A percentile compares a stretch with the other conserved stretches of the same genome.
Conservation (phyloP, 768 basidiomycete species). For the Chalciporus pseudorubinellus region DNA sequence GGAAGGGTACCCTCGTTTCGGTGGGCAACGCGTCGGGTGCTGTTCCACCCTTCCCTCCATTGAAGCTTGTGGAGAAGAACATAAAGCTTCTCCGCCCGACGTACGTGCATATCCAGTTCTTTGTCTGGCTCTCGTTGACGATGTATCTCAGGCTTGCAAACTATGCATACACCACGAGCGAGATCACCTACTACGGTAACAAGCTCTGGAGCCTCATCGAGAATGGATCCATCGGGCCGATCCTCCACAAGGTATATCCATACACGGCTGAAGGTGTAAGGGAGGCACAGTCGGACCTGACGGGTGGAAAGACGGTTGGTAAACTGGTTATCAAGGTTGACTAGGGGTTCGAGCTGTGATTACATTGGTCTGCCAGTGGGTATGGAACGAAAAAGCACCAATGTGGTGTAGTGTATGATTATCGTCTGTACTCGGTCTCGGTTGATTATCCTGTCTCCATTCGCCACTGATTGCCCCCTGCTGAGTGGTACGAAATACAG, state of each 20-base stretch:
- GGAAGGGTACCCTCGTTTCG: slow-evolving; percentile 88
- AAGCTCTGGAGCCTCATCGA: slow-evolving; percentile 63
- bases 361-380: no score
- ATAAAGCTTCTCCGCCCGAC: slow-evolving; percentile 73
- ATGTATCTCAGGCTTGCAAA: slow-evolving; percentile 54
- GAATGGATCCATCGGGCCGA: slow-evolving; percentile 59
- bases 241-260: slow-evolving; percentile 73
- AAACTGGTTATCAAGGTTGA: slow-evolving; percentile 80
- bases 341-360: slow-evolving; percentile 7
- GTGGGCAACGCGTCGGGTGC: slow-evolving; percentile 92
- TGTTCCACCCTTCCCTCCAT: slow-evolving; percentile 69
- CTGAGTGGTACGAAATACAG: slow-evolving; percentile 11
- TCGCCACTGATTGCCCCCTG: neutral
- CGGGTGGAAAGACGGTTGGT: slow-evolving; percentile 74
- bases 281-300: slow-evolving; percentile 77
- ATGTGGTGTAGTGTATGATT: slow-evolving; percentile 5
- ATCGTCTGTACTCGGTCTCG: no score
- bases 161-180: slow-evolving; percentile 73
- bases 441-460: neutral
- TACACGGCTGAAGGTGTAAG: slow-evolving; percentile 79
- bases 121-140: neutral
- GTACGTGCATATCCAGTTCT: slow-evolving; percentile 37
- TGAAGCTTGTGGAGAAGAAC: slow-evolving; percentile 79
- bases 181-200: slow-evolving; percentile 61
- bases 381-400: neutral